Percentiles rank a stretch among this genome's conserved stretches.
Evolutionary conservation across 768 basidiomycete genomes (phyloP).

Genomic region (Calocera viscosa): DNA sequence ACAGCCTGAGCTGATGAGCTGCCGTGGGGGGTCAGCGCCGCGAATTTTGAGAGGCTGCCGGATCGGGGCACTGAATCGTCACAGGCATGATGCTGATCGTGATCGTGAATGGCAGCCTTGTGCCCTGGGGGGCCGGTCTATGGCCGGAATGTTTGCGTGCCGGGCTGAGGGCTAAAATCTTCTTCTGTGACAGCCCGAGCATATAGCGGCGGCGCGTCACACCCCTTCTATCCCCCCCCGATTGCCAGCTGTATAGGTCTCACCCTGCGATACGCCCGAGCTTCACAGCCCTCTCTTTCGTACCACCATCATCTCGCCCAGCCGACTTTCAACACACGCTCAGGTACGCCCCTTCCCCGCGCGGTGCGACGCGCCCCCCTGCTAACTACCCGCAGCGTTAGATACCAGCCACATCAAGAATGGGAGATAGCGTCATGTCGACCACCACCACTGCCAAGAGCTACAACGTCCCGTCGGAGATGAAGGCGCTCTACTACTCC

Average conservation of each 20-base stretch:
- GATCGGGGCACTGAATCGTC: no score
- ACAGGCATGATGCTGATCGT: no score
- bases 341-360: neutral
- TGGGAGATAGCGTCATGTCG: neutral
- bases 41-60: no score
- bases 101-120: neutral
- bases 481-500: slow-evolving; percentile 13
- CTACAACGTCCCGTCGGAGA: slow-evolving; percentile 13
- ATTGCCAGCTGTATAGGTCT: neutral
- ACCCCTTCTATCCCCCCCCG: neutral
- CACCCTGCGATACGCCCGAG: neutral
- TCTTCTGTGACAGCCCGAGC: neutral
- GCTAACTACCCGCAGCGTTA: neutral
- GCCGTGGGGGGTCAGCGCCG: no score
- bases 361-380: neutral
- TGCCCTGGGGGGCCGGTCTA: neutral
- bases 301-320: slow-evolving; percentile 4
- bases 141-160: neutral
- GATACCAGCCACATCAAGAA: neutral
- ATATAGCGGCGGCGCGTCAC: neutral
- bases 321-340: neutral
- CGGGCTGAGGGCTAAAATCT: neutral
- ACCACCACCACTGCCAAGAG: neutral
- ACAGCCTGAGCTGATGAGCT: no score
- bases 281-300: neutral